phyloP scores from a whole-genome alignment of 345 rosid genomes.

The Bretschneidera sinensis region DNA sequence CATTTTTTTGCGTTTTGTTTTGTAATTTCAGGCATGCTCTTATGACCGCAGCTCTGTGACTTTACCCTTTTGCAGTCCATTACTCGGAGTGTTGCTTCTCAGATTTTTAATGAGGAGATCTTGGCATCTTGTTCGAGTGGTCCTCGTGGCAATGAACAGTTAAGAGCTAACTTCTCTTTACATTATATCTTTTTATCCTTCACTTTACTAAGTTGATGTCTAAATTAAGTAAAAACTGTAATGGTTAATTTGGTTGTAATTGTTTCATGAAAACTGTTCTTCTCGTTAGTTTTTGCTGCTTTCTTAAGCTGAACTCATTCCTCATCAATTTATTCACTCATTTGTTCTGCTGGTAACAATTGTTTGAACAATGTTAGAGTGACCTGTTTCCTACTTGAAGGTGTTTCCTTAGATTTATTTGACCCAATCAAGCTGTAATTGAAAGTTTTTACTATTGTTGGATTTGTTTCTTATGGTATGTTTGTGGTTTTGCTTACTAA shows the following conservation, averaged over 20 bases:
- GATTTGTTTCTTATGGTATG: too few species aligned
- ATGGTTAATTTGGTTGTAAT: neutral
- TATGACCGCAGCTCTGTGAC: slow-evolving; percentile 16
- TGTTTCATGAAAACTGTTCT: neutral
- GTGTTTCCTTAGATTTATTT: too few species aligned
- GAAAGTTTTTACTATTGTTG: too few species aligned
- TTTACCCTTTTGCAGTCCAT: slow-evolving; percentile 43
- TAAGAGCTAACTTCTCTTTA: slow-evolving; percentile 21
- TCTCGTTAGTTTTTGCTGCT: neutral
- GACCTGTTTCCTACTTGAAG: too few species aligned
- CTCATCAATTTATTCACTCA: too few species aligned
- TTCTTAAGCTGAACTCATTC: too few species aligned
- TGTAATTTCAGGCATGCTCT: slow-evolving; percentile 1
- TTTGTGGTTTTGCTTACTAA: too few species aligned
- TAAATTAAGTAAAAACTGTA: too few species aligned
- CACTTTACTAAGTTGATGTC: neutral
- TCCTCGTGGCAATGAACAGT: slow-evolving; percentile 91
- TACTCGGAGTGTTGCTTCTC: slow-evolving; percentile 59
- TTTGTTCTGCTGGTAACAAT: too few species aligned
- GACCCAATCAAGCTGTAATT: too few species aligned
- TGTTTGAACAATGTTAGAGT: too few species aligned
- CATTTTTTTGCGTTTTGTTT: too few species aligned
- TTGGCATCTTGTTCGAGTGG: slow-evolving; percentile 69
- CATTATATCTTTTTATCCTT: neutral
- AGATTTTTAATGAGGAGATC: slow-evolving; percentile 71